Base-by-base conservation (phyloP, 192 early-diverging fungal genomes). In the Podila epigama region DNA sequence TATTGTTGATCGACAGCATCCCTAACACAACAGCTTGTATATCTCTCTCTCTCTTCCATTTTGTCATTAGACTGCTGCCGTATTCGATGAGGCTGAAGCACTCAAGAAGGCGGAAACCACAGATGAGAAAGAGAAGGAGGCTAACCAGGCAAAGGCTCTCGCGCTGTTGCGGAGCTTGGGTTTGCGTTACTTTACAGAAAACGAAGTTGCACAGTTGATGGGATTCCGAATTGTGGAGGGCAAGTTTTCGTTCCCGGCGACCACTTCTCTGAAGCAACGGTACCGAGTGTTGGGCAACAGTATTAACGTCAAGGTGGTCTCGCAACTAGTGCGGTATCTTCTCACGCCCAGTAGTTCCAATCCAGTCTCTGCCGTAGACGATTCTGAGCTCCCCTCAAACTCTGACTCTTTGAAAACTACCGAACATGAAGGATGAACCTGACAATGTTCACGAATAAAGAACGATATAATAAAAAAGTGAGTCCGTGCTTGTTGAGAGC, bases 261-360 rank as follows among this genome's bases (percentile, higher is more conserved):
- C 59, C 5, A 88, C 89, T 15, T 90, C 85, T 2, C 58, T 86
- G 16, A 90, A 88, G 61, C 97, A 98, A 70, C 73, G 84, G 50
- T 97, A 95, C 66, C 81, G 89, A n/a, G 84, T 96, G 34, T 78
- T 98, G 12, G 97, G 97, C 2, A 98, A 98, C 68, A 94, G 92
- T 34, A 85, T 98, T 20, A 98, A 92, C 63, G 91, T 94, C 44
- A 87, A 82, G 50, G 89, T 97, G 1, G 93, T 97, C 0, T 82
- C 90, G 0, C 83, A 89, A 57, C 69, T 98, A 60, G 89, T 97
- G 70, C 80, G 83, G 66, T 91, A 91, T 60, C 73, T 94, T 18
- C 53, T 92, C 54, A 77, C 77, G n/a, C 20, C 41, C 16, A 48
- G 44, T 22, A n/a, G n/a, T n/a, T n/a, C n/a, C n/a, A n/a, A n/a